phyloP scores from a whole-genome alignment of 257 asterid genomes.

The Penstemon davidsonii region DNA sequence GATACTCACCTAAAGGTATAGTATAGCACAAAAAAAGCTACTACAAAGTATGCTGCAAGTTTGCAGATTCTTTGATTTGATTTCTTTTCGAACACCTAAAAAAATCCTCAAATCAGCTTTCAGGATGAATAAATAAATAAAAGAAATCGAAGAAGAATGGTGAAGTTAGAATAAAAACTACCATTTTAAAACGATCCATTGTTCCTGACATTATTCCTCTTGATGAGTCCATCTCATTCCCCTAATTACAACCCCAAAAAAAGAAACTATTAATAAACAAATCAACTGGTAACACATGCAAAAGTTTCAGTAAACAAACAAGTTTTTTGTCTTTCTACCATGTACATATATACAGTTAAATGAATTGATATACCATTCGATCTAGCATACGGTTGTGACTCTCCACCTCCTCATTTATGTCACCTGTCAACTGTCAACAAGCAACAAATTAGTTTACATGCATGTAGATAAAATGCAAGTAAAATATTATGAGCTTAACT shows the following conservation, averaged over 20 bases:
- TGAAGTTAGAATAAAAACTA: conserved; percentile 27
- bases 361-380: conserved; percentile 56
- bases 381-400: conserved; percentile 83
- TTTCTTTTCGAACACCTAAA: conserved; percentile 90
- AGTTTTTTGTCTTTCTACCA: conserved; percentile 2
- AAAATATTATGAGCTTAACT: conserved; percentile 16
- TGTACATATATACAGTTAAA: conserved; percentile 29
- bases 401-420: conserved; percentile 93
- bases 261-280: not conserved
- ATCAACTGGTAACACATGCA: conserved; percentile 16
- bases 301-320: conserved; percentile 1
- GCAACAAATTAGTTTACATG: not conserved
- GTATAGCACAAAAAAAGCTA: conserved; percentile 64
- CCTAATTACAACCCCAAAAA: conserved; percentile 38
- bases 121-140: conserved; percentile 20
- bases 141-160: not conserved
- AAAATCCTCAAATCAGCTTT: conserved; percentile 29
- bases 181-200: conserved; percentile 90
- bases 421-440: conserved; percentile 83
- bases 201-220: conserved; percentile 93
- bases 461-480: not conserved
- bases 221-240: conserved; percentile 90
- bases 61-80: conserved; percentile 74
- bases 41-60: conserved; percentile 67
- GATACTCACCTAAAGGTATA: conserved; percentile 64